phyloP scores from a whole-genome alignment of 2,329 filamentous ascomycete species.

The Verruconis gallopava region DNA sequence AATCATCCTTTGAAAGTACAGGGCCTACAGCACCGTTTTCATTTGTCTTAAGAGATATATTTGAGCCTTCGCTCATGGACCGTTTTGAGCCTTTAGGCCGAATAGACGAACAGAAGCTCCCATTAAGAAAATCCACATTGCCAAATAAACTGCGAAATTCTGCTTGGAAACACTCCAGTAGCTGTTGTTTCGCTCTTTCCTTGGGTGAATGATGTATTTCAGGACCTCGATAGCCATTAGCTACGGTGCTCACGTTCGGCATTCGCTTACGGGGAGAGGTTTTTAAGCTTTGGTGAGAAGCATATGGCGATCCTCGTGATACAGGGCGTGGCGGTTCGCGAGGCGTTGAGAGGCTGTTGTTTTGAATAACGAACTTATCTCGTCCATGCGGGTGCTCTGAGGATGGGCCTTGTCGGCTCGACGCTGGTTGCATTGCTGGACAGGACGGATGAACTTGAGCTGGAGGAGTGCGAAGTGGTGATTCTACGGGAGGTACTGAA shows the following conservation, averaged over 20 bases:
- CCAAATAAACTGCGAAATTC: background rate
- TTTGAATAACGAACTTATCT: too few species aligned
- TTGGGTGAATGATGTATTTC: too few species aligned
- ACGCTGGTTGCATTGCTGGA: too few species aligned
- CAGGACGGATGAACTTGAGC: too few species aligned
- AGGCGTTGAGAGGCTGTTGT: background rate
- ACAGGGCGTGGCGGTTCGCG: background rate
- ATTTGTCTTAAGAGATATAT: background rate
- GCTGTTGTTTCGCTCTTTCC: background rate
- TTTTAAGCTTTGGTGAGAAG: too few species aligned
- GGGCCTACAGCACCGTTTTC: background rate
- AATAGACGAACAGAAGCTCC: background rate
- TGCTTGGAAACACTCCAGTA: background rate
- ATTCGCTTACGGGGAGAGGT: too few species aligned
- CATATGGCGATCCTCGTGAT: background rate
- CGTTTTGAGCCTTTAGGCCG: background rate
- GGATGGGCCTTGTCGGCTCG: too few species aligned
- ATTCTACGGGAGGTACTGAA: too few species aligned
- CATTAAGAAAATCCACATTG: conserved; percentile 1
- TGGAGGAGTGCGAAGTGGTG: too few species aligned
- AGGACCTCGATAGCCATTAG: too few species aligned
- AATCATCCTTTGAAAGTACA: background rate
- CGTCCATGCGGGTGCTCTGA: too few species aligned
- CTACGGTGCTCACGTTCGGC: too few species aligned
- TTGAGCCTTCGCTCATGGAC: background rate